Evolutionary conservation across 1,284 basidiomycete species (phyloP).

Genomic region (Heliocybe sulcata): DNA sequence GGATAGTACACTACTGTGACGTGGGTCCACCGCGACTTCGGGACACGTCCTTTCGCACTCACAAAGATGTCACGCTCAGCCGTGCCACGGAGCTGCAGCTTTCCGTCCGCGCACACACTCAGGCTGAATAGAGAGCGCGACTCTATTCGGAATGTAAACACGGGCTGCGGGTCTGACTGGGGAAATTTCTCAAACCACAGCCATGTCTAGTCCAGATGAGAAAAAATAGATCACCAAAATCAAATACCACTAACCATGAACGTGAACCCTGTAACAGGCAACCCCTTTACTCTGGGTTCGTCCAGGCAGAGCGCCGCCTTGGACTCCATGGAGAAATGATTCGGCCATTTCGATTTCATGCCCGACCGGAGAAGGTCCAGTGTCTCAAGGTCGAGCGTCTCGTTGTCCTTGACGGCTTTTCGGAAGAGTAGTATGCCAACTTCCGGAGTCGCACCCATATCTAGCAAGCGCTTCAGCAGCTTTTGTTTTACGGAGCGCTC

Average conservation of each 20-base stretch:
- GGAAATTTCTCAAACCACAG: slow-evolving; percentile 58
- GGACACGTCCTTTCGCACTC: slow-evolving; percentile 37
- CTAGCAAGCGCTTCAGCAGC: slow-evolving; percentile 54
- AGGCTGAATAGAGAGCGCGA: slow-evolving; percentile 31
- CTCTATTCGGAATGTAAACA: slow-evolving; percentile 36
- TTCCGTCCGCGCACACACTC: slow-evolving; percentile 45
- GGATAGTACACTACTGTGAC: slow-evolving; percentile 58
- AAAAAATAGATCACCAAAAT: neutral
- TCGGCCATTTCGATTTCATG: slow-evolving; percentile 66
- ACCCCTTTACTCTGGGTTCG: slow-evolving; percentile 34
- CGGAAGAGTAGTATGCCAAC: slow-evolving; percentile 58
- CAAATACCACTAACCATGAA: slow-evolving; percentile 50
- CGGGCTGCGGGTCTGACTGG: slow-evolving; percentile 25
- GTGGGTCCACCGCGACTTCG: slow-evolving; percentile 62
- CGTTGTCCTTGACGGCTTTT: slow-evolving; percentile 33
- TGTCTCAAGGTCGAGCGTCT: slow-evolving; percentile 48
- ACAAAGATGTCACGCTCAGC: slow-evolving; percentile 30
- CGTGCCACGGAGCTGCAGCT: slow-evolving; percentile 41
- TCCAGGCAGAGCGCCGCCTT: slow-evolving; percentile 39
- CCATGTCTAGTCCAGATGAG: slow-evolving; percentile 45
- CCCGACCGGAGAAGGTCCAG: slow-evolving; percentile 61
- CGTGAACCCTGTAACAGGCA: slow-evolving; percentile 57
- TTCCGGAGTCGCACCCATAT: slow-evolving; percentile 59
- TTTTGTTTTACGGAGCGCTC: slow-evolving; percentile 53
- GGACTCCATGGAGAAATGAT: slow-evolving; percentile 63